Evolutionary conservation across 305 asterid species (phyloP), one percentile per base, ranked within the genome.

Genomic region (Stenogyne calaminthoides): DNA sequence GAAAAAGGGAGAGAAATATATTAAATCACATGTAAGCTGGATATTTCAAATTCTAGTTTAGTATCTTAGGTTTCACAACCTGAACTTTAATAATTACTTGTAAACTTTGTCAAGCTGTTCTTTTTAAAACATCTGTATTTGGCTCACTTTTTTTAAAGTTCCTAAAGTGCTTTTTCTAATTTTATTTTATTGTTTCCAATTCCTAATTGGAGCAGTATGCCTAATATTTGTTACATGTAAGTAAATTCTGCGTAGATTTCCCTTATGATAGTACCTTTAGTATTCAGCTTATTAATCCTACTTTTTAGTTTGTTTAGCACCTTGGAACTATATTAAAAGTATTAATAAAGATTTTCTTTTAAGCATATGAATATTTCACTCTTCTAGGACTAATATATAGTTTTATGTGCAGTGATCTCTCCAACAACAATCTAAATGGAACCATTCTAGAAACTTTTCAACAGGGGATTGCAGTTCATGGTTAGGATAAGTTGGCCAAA

Each of bases 351-450:
- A 44, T 42, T 25, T 75, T 25, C 72, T 44, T 44, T 73, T 72
- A 76, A 42, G 56, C 54, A 49, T 56, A 51, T 27, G 39, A 22
- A 42, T 29, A 9, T 5, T 44, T 34, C 19, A 3, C 54, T 27
- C 66, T 66, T 47, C 54, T 51, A 58, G 55, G 25, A 80, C 83
- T 70, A n/a, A 71, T 71, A 49, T 37, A 57, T 74, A 25, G 39
- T 77, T 65, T 77, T 54, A 27, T 16, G 51, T 85, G 80, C 81
- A 89, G 97, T 69, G 87, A 88, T 77, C 84, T 91, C 51, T 88
- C 95, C 34, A 73, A 81, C 86, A 91, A 91, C 85, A 77, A 82
- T 72, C 88, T 91, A 69, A 79, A 58, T 70, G 97, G 97, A 85
- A 83, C 84, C 25, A 73, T 91, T 75, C 93, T 95, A 64, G 51